These are phyloP conservation scores for Amylocarpus encephaloides DNA, from an alignment of 2,329 filamentous ascomycete species.

Conservation along the genomic window DNA sequence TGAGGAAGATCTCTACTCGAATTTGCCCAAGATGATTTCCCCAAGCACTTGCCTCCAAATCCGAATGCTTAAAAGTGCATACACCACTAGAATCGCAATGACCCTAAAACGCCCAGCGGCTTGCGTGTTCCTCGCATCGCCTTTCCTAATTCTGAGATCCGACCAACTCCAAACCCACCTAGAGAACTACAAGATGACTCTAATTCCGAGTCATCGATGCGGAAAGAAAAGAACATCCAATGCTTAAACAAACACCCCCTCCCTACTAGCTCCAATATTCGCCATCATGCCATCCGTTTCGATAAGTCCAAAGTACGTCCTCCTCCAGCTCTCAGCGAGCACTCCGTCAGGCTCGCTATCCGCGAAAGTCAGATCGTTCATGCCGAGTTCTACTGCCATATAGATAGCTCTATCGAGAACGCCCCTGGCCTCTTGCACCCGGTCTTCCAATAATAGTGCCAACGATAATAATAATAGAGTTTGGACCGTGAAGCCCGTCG, in stretches of 20 bases:
- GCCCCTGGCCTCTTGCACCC: slow-evolving; percentile 21
- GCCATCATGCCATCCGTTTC: slow-evolving; percentile 24
- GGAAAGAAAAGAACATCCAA: background rate
- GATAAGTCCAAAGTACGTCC: slow-evolving; percentile 38
- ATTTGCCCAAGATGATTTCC: too few species aligned
- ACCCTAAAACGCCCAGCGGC: too few species aligned
- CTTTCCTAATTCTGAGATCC: too few species aligned
- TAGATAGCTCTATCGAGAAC: slow-evolving; percentile 45
- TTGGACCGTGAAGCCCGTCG: slow-evolving; percentile 33
- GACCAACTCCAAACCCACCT: too few species aligned
- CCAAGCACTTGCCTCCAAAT: too few species aligned
- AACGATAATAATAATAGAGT: slow-evolving; percentile 34
- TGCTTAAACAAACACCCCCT: background rate
- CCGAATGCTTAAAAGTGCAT: too few species aligned
- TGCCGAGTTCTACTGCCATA: slow-evolving; percentile 52
- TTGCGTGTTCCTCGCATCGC: too few species aligned
- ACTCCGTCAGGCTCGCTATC: slow-evolving; percentile 32
- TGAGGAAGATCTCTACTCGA: too few species aligned
- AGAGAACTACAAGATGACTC: background rate
- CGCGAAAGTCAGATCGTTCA: slow-evolving; percentile 52
- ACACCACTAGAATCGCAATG: too few species aligned
- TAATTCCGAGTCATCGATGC: background rate
- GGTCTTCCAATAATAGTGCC: slow-evolving; percentile 32
- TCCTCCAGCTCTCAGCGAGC: slow-evolving; percentile 36
- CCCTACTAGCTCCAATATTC: slow-evolving; percentile 6